Percentiles rank a stretch among this genome's conserved stretches.
phyloP scores from a whole-genome alignment of 108 stramenopile species.

The Skeletonema grethae region DNA sequence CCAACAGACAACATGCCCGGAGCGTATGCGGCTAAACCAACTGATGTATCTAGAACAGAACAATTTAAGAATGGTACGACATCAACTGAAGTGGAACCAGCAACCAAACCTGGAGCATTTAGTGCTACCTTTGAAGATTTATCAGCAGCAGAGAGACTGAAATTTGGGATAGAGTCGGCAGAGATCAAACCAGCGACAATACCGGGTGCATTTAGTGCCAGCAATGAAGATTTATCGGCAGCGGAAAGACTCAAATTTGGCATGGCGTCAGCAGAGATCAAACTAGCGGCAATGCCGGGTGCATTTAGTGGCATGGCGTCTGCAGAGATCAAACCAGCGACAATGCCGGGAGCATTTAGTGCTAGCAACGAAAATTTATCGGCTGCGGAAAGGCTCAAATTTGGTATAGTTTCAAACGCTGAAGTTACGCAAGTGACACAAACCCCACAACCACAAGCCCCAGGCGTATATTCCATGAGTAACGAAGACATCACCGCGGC shows the following conservation, averaged over 20 bases:
- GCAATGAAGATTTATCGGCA: conserved; percentile 7
- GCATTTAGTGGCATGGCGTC: not conserved
- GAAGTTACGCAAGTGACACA: not conserved
- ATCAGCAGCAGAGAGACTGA: conserved; percentile 17
- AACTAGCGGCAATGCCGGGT: conserved; percentile 8
- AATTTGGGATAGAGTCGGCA: conserved; percentile 1
- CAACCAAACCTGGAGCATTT: conserved; percentile 12
- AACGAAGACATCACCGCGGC: conserved; percentile 4
- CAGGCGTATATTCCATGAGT: not conserved
- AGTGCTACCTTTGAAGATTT: conserved; percentile 5
- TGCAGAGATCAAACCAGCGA: not conserved
- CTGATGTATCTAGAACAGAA: conserved; percentile 11
- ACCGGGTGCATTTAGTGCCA: conserved; percentile 15
- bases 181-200: not conserved
- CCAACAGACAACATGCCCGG: conserved; percentile 4
- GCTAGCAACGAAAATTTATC: conserved; percentile 9
- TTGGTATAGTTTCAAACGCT: conserved; percentile 2
- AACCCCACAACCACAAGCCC: not conserved
- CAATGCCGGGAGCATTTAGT: conserved; percentile 8
- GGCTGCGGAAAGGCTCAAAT: conserved; percentile 23
- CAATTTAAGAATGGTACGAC: conserved; percentile 6
- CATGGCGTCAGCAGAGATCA: not conserved
- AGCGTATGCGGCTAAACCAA: conserved; percentile 3
- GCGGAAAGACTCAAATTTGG: conserved; percentile 28
- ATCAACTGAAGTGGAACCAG: not conserved